Evolutionary conservation across 306 rosid genomes (phyloP), one percentile per base, ranked within the genome.

Genomic region (Glycine soja): DNA sequence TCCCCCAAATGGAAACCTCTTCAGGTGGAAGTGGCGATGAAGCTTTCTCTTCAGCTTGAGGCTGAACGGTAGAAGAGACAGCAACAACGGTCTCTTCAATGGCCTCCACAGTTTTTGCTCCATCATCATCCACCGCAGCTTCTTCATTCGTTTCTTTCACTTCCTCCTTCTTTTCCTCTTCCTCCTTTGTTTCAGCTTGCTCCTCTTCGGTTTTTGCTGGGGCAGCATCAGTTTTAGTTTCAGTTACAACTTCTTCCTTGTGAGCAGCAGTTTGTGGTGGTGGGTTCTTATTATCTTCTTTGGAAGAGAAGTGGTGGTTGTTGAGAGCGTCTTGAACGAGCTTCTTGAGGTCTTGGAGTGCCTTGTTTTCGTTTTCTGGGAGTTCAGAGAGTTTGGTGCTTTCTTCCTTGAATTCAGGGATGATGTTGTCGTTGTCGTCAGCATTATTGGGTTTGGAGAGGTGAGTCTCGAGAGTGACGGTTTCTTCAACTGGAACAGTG

Each of bases 91-190:
- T 88, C 80, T 92, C 97, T 82, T 89, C 88, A 50, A 92, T 92
- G 36, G 97, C 97, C 63, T 92, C 97, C 12, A 92, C 89, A 2
- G 97, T 92, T 85, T 90, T 92, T 1, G 97, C 97, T 51, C 94
- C 97, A 73, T 92, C 94, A 0, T 92, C 97, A 36, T 92, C 93
- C 4, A 85, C 84, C 19, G 82, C 56, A 57, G 78, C 68, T 11
- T 14, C 88, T 43, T 19, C 85, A 70, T 62, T 57, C 0, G 77
- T 58, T 71, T 83, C 90, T 45, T 53, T 79, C 58, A 32, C 85
- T 51, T 82, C 85, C 24, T 72, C 82, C 19, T 14, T 24, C 30
- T 24, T 24, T 1, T 24, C 30, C 2, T 24, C 30, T 24, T 24
- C 30, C 30, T 24, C 30, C 51, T 48, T 2, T 34, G 61, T 52